Percentiles rank a stretch among this genome's conserved stretches.
Evolutionary conservation across 2,329 filamentous ascomycete species (phyloP).

Genomic region (Xylaria digitata): DNA sequence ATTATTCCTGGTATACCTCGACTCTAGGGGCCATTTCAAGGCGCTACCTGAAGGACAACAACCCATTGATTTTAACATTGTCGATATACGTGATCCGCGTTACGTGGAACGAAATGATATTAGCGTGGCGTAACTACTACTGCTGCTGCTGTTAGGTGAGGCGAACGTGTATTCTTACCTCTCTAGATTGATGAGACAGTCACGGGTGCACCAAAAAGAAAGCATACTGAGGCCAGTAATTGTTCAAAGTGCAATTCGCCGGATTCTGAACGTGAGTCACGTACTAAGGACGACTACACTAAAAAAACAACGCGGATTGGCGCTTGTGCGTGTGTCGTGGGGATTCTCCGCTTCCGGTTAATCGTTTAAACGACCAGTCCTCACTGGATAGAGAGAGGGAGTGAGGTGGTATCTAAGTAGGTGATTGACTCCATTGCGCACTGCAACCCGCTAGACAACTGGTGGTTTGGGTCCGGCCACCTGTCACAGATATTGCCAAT

Average conservation of each 20-base stretch:
- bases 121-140: background rate
- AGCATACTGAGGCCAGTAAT: background rate
- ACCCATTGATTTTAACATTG: background rate
- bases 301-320: slow-evolving; percentile 17
- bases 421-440: slow-evolving; percentile 5
- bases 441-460: slow-evolving; percentile 18
- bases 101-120: slow-evolving; percentile 16
- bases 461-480: background rate
- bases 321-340: slow-evolving; percentile 12
- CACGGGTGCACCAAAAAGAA: slow-evolving; percentile 8
- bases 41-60: background rate
- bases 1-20: background rate
- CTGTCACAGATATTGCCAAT: background rate
- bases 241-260: slow-evolving; percentile 12
- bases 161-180: background rate
- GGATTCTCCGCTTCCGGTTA: slow-evolving; percentile 29
- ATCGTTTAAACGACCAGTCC: slow-evolving; percentile 17
- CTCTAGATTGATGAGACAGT: slow-evolving; percentile 6
- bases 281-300: slow-evolving; percentile 20
- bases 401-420: background rate
- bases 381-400: background rate
- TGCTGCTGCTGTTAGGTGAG: background rate
- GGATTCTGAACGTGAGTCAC: slow-evolving; percentile 16
- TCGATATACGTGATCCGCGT: slow-evolving; percentile 8
- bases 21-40: background rate